Evolutionary conservation across 192 early-diverging fungal genomes (phyloP).

Genomic region (Coemansia sp.): DNA sequence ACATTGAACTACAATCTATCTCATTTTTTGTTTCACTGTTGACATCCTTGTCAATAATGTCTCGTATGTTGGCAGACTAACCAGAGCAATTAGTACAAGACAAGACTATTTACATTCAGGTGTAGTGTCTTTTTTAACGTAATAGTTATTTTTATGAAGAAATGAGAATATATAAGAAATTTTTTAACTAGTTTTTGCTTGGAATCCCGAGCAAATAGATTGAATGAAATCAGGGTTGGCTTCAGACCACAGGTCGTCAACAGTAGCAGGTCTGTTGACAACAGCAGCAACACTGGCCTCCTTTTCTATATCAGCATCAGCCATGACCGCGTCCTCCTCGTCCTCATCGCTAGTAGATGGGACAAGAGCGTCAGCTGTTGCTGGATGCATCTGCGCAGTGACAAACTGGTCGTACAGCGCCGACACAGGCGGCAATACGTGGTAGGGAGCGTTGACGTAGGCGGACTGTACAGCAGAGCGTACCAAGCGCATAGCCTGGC

Average conservation of each 20-base stretch:
- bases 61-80: too few relatives aligned
- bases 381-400: constrained; percentile 21
- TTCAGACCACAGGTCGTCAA: constrained; percentile 1
- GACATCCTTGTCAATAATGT: too few relatives aligned
- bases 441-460: constrained; percentile 54
- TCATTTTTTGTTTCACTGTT: too few relatives aligned
- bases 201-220: constrained; percentile 2
- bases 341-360: background rate
- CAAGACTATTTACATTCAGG: too few relatives aligned
- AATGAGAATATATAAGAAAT: background rate
- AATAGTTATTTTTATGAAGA: background rate
- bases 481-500: constrained; percentile 48
- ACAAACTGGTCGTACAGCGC: constrained; percentile 58
- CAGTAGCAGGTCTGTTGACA: background rate
- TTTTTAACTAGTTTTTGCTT: background rate
- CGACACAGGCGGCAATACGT: constrained; percentile 58
- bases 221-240: background rate
- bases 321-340: constrained; percentile 1
- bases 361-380: background rate
- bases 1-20: too few relatives aligned
- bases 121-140: background rate
- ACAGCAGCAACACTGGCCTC: background rate
- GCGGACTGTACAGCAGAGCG: constrained; percentile 46
- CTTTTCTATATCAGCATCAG: background rate
- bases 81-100: too few relatives aligned